Percentiles rank a stretch among this genome's conserved stretches.
phyloP scores from a whole-genome alignment of 495 filamentous ascomycete species.

The Neurospora sp. region DNA sequence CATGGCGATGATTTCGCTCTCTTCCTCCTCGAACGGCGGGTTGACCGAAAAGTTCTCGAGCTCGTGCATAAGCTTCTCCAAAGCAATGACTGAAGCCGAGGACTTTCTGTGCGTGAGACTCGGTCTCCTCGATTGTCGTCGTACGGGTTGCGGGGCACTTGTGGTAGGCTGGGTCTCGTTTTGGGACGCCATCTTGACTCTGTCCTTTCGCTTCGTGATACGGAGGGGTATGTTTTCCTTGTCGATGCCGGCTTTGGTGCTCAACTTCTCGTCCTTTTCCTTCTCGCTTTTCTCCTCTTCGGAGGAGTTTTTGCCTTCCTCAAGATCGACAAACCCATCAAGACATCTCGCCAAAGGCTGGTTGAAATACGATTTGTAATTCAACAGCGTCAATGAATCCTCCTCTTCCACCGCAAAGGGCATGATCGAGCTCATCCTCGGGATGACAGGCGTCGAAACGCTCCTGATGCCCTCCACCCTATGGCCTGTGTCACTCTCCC shows the following conservation, averaged over 20 bases:
- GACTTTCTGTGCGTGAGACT: background rate
- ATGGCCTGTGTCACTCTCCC: background rate
- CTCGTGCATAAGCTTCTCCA: constrained; percentile 1
- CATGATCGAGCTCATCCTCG: background rate
- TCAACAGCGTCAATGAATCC: constrained; percentile 18
- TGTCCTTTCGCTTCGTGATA: background rate
- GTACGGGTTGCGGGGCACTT: background rate
- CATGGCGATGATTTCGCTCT: background rate
- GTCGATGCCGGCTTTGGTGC: background rate
- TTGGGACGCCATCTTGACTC: background rate
- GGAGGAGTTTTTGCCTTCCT: background rate
- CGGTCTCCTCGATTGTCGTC: background rate
- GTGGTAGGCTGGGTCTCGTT: background rate
- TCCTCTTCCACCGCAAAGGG: constrained; percentile 6
- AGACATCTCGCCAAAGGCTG: constrained; percentile 17
- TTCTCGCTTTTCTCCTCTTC: background rate
- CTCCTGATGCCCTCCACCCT: background rate
- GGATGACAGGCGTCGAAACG: background rate
- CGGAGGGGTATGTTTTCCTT: background rate
- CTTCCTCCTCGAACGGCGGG: background rate
- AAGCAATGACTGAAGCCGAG: background rate
- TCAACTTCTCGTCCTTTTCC: background rate
- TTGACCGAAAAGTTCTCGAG: background rate
- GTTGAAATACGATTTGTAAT: constrained; percentile 18
- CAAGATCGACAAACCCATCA: constrained; percentile 2